Conservation (phyloP, 768 basidiomycete species). For the Mycena belliarum region DNA sequence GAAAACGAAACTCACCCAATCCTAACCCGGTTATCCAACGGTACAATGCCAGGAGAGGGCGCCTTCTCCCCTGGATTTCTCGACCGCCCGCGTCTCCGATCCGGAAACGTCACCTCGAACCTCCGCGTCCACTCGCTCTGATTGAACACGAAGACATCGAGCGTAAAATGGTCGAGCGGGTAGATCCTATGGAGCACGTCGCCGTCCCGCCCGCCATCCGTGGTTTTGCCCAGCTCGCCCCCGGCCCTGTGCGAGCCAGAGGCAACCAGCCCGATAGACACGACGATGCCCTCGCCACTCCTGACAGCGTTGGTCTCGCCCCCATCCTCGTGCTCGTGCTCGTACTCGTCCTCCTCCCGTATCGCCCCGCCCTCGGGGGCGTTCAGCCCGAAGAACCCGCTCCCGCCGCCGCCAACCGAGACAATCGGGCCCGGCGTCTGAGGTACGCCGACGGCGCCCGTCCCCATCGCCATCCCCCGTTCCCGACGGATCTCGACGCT, state of each 20-base stretch:
- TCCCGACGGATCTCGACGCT: constrained; percentile 69
- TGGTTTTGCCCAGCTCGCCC: constrained; percentile 23
- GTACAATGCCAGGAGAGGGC: constrained; percentile 63
- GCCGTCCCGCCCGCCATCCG: constrained; percentile 26
- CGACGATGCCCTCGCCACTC: constrained; percentile 61
- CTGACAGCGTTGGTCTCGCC: constrained; percentile 11
- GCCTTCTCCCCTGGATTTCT: constrained; percentile 38
- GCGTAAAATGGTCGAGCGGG: constrained; percentile 71
- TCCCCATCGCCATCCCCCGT: constrained; percentile 41
- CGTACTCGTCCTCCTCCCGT: constrained; percentile 28
- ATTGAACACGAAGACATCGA: constrained; percentile 90
- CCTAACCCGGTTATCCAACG: constrained; percentile 75
- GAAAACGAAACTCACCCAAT: constrained; percentile 71
- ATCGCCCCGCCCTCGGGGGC: constrained; percentile 27
- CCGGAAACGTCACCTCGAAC: constrained; percentile 75
- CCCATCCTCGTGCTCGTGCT: neutral
- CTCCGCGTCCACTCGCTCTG: constrained; percentile 73
- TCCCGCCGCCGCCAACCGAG: constrained; percentile 40
- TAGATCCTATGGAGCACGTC: constrained; percentile 51
- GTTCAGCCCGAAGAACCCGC: constrained; percentile 19
- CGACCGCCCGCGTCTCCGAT: constrained; percentile 48
- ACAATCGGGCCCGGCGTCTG: constrained; percentile 61
- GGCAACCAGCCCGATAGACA: constrained; percentile 62
- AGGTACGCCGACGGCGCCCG: constrained; percentile 34
- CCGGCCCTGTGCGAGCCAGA: constrained; percentile 20